Evolutionary conservation across 2,329 filamentous ascomycete genomes (phyloP).

Genomic region (Arthroderma uncinatum): DNA sequence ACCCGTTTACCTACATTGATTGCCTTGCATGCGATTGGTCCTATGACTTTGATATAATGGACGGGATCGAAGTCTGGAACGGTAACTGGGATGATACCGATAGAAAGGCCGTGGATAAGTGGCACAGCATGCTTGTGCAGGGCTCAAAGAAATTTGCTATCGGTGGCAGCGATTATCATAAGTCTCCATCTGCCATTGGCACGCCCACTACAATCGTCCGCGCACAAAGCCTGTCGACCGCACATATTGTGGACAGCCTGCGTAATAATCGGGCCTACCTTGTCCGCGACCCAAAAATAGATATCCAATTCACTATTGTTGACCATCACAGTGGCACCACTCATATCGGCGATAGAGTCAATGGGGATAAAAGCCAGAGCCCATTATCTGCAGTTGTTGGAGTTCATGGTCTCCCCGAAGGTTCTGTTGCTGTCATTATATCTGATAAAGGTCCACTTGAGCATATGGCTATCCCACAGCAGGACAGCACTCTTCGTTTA

Average conservation of each 20-base stretch:
- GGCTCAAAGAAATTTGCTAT: conserved; percentile 16
- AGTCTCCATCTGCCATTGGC: conserved; percentile 14
- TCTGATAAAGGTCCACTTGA: conserved; percentile 10
- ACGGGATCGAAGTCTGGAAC: conserved; percentile 19
- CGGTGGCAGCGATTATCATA: conserved; percentile 17
- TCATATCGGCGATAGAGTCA: conserved; percentile 10
- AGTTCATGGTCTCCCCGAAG: conserved; percentile 7
- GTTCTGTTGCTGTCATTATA: conserved; percentile 11
- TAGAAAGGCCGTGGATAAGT: conserved; percentile 15
- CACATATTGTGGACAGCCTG: conserved; percentile 15
- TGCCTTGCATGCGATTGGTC: conserved; percentile 18
- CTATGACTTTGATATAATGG: conserved; percentile 17
- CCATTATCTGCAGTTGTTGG: not conserved
- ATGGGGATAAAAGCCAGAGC: not conserved
- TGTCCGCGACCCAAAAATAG: conserved; percentile 15
- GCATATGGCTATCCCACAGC: not conserved
- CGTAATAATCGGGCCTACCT: conserved; percentile 15
- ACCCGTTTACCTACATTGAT: conserved; percentile 12
- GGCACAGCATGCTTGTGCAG: conserved; percentile 15
- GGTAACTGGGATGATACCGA: conserved; percentile 11
- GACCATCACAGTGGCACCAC: not conserved
- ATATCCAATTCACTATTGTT: conserved; percentile 13
- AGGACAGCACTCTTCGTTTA: not conserved
- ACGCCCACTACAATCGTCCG: conserved; percentile 17
- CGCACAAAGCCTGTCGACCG: conserved; percentile 12